A percentile compares a stretch with the other conserved stretches of the same genome.
Conservation (phyloP, 148 eudicot genomes). For the Spergularia marina region DNA sequence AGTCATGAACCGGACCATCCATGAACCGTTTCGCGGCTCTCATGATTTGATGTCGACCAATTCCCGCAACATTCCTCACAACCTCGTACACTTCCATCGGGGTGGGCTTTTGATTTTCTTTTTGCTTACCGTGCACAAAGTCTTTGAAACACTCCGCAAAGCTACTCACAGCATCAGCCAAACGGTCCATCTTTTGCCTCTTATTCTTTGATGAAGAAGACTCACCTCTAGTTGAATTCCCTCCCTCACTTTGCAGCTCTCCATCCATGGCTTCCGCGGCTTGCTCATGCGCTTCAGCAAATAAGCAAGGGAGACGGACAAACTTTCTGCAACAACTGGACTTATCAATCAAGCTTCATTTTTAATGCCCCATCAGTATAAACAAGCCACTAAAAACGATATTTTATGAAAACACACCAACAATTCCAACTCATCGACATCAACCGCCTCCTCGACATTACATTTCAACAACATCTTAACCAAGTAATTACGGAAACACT, state of each 20-base stretch:
- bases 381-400: neutral
- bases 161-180: slow-evolving; percentile 8
- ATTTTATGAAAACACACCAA: neutral
- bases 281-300: neutral
- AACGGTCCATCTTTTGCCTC: slow-evolving; percentile 1
- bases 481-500: too few species aligned
- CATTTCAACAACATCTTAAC: too few species aligned
- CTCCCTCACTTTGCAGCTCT: neutral
- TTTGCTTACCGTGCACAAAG: too few species aligned
- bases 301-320: neutral
- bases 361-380: neutral
- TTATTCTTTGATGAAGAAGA: neutral
- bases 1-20: too few species aligned
- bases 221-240: neutral
- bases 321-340: too few species aligned
- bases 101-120: too few species aligned
- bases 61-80: too few species aligned
- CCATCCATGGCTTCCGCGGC: slow-evolving; percentile 6
- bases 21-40: too few species aligned
- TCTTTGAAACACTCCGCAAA: too few species aligned
- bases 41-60: too few species aligned
- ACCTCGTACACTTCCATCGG: too few species aligned
- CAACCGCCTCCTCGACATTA: slow-evolving; percentile 72
- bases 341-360: too few species aligned
- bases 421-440: slow-evolving; percentile 34